Evolutionary conservation across 1,284 basidiomycete genomes (phyloP).

Genomic region (Heterobasidion irregulare): DNA sequence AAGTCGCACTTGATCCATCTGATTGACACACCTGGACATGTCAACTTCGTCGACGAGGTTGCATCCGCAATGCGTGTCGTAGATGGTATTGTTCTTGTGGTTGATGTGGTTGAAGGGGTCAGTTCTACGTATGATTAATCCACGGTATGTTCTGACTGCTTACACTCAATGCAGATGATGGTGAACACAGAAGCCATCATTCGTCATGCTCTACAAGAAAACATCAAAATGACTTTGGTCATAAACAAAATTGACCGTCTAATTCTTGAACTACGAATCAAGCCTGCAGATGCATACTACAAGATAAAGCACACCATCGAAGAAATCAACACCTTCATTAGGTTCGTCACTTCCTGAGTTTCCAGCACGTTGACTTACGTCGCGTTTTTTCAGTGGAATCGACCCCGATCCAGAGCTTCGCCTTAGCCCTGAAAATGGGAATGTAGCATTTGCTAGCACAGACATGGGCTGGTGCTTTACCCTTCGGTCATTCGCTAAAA

Average conservation of each 20-base stretch:
- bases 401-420: conserved; percentile 84
- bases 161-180: conserved; percentile 55
- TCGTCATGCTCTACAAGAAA: conserved; percentile 82
- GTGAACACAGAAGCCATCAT: conserved; percentile 83
- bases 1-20: conserved; percentile 94
- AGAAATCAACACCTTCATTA: conserved; percentile 94
- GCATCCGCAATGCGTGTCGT: conserved; percentile 80
- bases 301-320: conserved; percentile 99
- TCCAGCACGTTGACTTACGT: background rate
- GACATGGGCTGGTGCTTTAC: conserved; percentile 99
- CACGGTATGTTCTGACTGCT: background rate
- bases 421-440: conserved; percentile 90
- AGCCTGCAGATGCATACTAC: conserved; percentile 95
- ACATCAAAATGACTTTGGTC: conserved; percentile 86
- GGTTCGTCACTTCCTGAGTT: conserved; percentile 34
- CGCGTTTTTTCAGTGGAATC: conserved; percentile 54
- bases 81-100: conserved; percentile 93
- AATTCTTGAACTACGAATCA: conserved; percentile 93
- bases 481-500: conserved; percentile 86
- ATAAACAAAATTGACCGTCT: conserved; percentile 98
- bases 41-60: conserved; percentile 97
- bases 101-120: conserved; percentile 94
- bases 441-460: conserved; percentile 95
- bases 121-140: conserved; percentile 18
- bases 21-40: conserved; percentile 96